Percentiles rank a stretch among this genome's conserved stretches.
These are phyloP conservation scores for Zea luxurians DNA, from an alignment of 176 grass and related monocot genomes.

Conservation along the genomic window DNA sequence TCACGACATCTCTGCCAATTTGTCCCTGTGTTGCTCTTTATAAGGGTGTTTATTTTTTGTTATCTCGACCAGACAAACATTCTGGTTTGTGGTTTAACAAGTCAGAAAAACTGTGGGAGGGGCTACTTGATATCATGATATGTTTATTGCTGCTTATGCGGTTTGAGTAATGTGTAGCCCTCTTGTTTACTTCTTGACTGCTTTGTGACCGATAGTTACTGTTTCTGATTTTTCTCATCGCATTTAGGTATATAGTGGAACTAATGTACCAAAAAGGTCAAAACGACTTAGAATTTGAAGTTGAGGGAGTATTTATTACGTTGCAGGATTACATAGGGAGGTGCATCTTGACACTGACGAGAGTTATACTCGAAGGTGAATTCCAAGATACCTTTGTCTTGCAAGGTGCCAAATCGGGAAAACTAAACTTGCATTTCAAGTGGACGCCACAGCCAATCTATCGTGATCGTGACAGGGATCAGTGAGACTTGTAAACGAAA, in stretches of 20 bases:
- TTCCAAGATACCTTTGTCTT: slow-evolving; percentile 69
- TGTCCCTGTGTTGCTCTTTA: not conserved
- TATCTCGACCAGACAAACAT: not conserved
- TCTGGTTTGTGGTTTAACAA: not conserved
- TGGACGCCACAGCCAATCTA: slow-evolving; percentile 91
- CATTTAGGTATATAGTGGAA: not conserved
- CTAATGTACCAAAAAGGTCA: not conserved
- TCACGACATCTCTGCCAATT: slow-evolving; percentile 22
- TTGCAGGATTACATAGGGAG: slow-evolving; percentile 86
- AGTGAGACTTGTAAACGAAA: slow-evolving; percentile 36
- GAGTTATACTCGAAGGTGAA: slow-evolving; percentile 80
- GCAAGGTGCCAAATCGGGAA: slow-evolving; percentile 96
- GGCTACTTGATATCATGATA: not conserved
- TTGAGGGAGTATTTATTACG: not conserved
- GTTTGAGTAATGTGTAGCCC: not conserved
- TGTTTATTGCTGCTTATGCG: not conserved
- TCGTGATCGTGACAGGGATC: slow-evolving; percentile 59
- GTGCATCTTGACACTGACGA: slow-evolving; percentile 95
- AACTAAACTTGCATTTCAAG: slow-evolving; percentile 78
- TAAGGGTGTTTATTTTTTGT: slow-evolving; percentile 9
- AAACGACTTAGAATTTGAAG: no score
- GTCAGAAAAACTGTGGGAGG: not conserved
- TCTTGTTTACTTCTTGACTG: not conserved
- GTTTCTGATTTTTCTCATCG: not conserved
- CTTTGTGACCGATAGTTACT: not conserved